Percentiles rank a stretch among this genome's conserved stretches.
Conservation (phyloP, 2,329 filamentous ascomycete genomes). For the Phialophora tarda region DNA sequence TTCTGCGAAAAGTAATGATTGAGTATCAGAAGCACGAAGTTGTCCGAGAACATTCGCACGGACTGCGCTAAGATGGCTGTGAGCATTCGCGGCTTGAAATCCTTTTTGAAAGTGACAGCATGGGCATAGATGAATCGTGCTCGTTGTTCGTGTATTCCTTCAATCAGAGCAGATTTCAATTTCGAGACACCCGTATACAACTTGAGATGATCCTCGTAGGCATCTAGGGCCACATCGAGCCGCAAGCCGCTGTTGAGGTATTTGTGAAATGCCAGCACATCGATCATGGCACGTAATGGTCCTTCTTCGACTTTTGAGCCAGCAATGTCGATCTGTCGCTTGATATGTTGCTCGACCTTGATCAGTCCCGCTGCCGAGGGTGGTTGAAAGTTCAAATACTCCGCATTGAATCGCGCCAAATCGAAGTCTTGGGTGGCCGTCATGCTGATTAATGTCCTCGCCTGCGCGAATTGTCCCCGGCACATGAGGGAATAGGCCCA, state of each 20-base stretch:
- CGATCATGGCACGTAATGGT: constrained; percentile 62
- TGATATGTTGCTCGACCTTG: constrained; percentile 56
- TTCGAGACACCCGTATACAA: background rate
- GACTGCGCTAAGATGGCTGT: constrained; percentile 67
- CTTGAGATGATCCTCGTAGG: constrained; percentile 42
- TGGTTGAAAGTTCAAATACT: constrained; percentile 14
- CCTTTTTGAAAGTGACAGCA: constrained; percentile 62
- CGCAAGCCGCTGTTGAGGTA: constrained; percentile 63
- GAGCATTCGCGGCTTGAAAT: constrained; percentile 69
- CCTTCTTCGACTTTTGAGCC: constrained; percentile 53
- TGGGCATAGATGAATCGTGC: constrained; percentile 68
- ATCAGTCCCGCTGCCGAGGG: constrained; percentile 34
- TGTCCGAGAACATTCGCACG: constrained; percentile 70
- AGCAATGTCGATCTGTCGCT: constrained; percentile 60
- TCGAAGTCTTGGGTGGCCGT: constrained; percentile 48
- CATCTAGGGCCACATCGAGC: constrained; percentile 47
- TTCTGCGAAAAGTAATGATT: constrained; percentile 76
- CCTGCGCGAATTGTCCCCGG: constrained; percentile 45
- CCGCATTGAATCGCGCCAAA: constrained; percentile 41
- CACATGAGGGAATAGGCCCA: constrained; percentile 73
- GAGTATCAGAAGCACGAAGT: constrained; percentile 75
- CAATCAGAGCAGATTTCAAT: constrained; percentile 1
- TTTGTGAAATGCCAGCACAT: constrained; percentile 68
- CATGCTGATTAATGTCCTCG: constrained; percentile 49
- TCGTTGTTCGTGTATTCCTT: constrained; percentile 26